Evolutionary conservation across 176 grass and related monocot genomes (phyloP).

Genomic region (Zoysia japonica): DNA sequence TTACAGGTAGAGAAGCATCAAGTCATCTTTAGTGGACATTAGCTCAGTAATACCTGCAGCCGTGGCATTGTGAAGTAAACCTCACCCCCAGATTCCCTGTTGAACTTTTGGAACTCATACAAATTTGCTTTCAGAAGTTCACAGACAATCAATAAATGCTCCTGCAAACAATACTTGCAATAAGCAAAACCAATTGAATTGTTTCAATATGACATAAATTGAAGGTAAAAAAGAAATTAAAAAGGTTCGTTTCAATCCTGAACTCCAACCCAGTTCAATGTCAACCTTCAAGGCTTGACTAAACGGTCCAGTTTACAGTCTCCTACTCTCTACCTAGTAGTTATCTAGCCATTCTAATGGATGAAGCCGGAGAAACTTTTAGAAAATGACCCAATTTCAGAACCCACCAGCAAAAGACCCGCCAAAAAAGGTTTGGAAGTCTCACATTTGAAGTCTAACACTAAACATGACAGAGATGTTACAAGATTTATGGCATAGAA

Average conservation of each 20-base stretch:
- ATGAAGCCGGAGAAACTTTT: neutral
- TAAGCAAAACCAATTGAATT: slow-evolving; percentile 24
- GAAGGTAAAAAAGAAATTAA: neutral
- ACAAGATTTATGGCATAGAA: neutral
- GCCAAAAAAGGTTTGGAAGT: neutral
- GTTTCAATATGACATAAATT: neutral
- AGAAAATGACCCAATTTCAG: neutral
- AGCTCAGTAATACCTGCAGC: slow-evolving; percentile 63
- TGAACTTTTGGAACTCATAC: slow-evolving; percentile 99
- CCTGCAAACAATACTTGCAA: slow-evolving; percentile 55
- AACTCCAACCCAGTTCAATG: neutral
- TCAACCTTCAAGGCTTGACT: neutral
- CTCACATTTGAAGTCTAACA: neutral
- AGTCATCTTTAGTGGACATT: slow-evolving; percentile 24
- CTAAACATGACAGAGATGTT: slow-evolving; percentile 17
- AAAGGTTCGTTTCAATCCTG: neutral
- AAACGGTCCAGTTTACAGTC: neutral
- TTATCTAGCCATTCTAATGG: slow-evolving; percentile 10
- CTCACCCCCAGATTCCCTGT: slow-evolving; percentile 98
- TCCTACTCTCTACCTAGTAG: slow-evolving; percentile 14
- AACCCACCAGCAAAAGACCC: neutral
- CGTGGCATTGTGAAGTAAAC: slow-evolving; percentile 99
- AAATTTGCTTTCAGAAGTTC: slow-evolving; percentile 99
- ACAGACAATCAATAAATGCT: slow-evolving; percentile 98
- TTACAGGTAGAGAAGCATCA: slow-evolving; percentile 12